Evolutionary conservation across 768 basidiomycete species (phyloP).

Genomic region (Termitomyces heimii): DNA sequence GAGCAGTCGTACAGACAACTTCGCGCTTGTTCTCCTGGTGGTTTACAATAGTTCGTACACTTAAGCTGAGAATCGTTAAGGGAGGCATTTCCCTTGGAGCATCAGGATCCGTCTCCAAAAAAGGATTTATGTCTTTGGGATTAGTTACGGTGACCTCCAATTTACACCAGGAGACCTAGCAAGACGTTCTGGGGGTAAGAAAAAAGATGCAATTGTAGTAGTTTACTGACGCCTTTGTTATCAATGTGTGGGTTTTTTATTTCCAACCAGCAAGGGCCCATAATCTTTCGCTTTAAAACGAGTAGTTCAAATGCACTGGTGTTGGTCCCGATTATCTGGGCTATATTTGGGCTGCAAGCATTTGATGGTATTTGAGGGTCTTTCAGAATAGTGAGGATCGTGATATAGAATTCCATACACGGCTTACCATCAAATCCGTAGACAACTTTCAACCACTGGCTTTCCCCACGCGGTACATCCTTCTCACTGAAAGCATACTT

Average conservation of each 20-base stretch:
- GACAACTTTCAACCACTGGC: constrained; percentile 89
- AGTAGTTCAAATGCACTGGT: constrained; percentile 91
- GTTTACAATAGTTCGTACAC: constrained; percentile 87
- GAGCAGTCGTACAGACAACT: constrained; percentile 76
- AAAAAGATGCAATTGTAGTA: background rate
- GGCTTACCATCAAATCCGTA: constrained; percentile 80
- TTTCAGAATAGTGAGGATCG: constrained; percentile 20
- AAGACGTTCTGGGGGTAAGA: background rate
- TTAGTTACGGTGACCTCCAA: constrained; percentile 78
- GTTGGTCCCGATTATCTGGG: constrained; percentile 84
- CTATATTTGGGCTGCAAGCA: constrained; percentile 78
- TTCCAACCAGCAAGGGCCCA: constrained; percentile 97
- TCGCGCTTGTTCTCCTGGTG: constrained; percentile 94
- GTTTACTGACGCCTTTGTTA: constrained; percentile 63
- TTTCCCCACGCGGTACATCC: constrained; percentile 74
- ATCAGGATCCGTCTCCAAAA: constrained; percentile 61
- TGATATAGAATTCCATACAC: background rate
- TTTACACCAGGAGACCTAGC: constrained; percentile 94
- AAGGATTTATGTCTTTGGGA: constrained; percentile 85
- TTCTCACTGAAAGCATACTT: constrained; percentile 90
- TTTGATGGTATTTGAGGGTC: constrained; percentile 71
- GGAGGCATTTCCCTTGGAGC: constrained; percentile 83
- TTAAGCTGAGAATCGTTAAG: constrained; percentile 85
- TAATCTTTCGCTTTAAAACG: constrained; percentile 93
- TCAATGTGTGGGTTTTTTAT: constrained; percentile 74